Percentiles rank a stretch among this genome's conserved stretches.
phyloP scores from a whole-genome alignment of 768 basidiomycete species.

The Leucocoprinus sp. region DNA sequence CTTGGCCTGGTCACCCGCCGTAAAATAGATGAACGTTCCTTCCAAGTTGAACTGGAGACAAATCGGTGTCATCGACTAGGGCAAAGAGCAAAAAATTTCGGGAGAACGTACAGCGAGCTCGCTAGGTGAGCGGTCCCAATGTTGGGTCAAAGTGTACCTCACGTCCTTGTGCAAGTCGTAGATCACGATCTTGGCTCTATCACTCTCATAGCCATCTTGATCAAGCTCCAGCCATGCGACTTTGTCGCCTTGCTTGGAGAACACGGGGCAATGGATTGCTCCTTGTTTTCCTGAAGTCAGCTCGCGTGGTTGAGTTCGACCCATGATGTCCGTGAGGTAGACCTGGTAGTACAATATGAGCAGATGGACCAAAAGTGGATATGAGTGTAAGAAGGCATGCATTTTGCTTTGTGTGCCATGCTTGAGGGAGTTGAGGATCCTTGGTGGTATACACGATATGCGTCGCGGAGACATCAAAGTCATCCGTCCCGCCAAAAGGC shows the following conservation, averaged over 20 bases:
- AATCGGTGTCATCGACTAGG: constrained; percentile 1
- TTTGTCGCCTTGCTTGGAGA: constrained; percentile 59
- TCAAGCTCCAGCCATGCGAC: constrained; percentile 86
- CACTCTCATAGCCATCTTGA: constrained; percentile 84
- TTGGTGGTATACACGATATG: constrained; percentile 82
- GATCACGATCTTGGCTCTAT: constrained; percentile 73
- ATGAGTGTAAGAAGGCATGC: constrained; percentile 26
- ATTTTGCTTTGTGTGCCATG: constrained; percentile 87
- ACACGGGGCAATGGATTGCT: constrained; percentile 66
- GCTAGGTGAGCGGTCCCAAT: constrained; percentile 80
- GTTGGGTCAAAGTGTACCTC: constrained; percentile 65
- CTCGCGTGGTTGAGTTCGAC: constrained; percentile 43
- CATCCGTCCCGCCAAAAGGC: constrained; percentile 78
- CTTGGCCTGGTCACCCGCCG: constrained; percentile 71
- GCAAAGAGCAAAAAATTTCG: background rate
- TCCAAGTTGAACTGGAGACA: constrained; percentile 62
- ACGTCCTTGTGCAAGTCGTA: constrained; percentile 65
- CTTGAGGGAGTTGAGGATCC: constrained; percentile 66
- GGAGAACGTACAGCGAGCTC: constrained; percentile 41
- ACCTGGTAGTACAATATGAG: constrained; percentile 34
- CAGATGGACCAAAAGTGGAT: background rate
- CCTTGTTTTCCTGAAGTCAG: constrained; percentile 83
- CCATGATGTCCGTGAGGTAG: constrained; percentile 56
- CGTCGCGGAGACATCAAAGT: constrained; percentile 65
- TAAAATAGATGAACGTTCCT: constrained; percentile 60